Evolutionary conservation across 2,329 filamentous ascomycete species (phyloP).

Genomic region (Neopestalotiopsis rosae): DNA sequence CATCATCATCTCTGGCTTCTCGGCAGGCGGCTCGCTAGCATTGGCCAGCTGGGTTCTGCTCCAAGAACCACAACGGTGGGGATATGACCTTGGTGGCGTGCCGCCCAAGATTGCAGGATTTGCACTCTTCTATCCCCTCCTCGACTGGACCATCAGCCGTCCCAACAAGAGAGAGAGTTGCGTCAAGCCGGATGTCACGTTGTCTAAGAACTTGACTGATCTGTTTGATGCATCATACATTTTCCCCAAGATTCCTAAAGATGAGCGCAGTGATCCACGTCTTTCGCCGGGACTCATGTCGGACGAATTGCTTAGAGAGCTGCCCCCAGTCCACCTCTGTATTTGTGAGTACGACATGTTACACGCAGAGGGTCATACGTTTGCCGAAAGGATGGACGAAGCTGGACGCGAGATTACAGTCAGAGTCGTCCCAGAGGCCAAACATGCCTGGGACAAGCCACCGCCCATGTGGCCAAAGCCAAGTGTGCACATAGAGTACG

Average conservation of each 20-base stretch:
- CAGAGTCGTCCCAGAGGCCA: constrained; percentile 51
- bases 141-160: constrained; percentile 64
- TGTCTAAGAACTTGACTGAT: constrained; percentile 61
- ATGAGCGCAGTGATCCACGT: constrained; percentile 54
- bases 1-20: constrained; percentile 67
- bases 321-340: constrained; percentile 33
- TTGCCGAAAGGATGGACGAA: constrained; percentile 27
- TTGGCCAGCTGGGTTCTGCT: constrained; percentile 43
- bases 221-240: constrained; percentile 69
- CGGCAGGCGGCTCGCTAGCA: constrained; percentile 62
- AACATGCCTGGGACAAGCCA: constrained; percentile 56
- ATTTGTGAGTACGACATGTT: constrained; percentile 39
- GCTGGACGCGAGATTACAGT: constrained; percentile 40
- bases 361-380: constrained; percentile 31
- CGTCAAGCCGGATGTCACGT: constrained; percentile 59
- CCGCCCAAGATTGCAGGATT: constrained; percentile 58
- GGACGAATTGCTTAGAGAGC: constrained; percentile 26
- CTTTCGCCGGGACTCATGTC: constrained; percentile 52
- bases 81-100: constrained; percentile 34
- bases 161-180: constrained; percentile 59
- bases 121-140: constrained; percentile 64
- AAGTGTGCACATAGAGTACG: constrained; percentile 51
- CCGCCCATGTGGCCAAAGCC: constrained; percentile 49
- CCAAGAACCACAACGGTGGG: constrained; percentile 29
- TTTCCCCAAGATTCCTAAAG: constrained; percentile 49